These are phyloP conservation scores for Solanum pinnatisectum DNA, from an alignment of 257 asterid genomes.

Conservation along the genomic window DNA sequence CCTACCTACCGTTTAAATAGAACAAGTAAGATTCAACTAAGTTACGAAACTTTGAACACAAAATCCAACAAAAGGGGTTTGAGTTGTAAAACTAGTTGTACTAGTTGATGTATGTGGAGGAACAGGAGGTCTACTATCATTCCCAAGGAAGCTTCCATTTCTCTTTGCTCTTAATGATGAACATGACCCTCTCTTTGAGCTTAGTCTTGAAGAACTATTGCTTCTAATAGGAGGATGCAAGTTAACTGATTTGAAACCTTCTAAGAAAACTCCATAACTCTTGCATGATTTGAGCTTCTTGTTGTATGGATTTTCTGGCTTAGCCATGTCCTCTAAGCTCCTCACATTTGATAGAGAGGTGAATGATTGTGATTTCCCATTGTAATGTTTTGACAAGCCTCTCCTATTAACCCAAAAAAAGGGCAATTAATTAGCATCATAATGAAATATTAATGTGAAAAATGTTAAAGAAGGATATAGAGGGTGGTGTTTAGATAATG, in stretches of 20 bases:
- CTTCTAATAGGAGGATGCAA: not conserved
- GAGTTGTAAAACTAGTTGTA: conserved; percentile 24
- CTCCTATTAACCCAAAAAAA: conserved; percentile 21
- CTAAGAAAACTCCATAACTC: conserved; percentile 27
- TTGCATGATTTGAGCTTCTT: conserved; percentile 54
- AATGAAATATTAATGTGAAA: not conserved
- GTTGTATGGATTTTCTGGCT: conserved; percentile 41
- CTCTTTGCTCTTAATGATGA: conserved; percentile 18
- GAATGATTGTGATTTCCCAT: conserved; percentile 67
- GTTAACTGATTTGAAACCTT: conserved; percentile 1
- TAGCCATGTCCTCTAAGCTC: conserved; percentile 51
- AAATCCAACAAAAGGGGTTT: not conserved
- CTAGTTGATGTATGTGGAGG: conserved; percentile 25
- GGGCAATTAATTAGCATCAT: not conserved
- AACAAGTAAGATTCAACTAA: not conserved
- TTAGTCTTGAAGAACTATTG: conserved; percentile 16
- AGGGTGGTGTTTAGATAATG: not conserved
- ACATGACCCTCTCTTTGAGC: conserved; percentile 8
- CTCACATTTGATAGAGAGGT: conserved; percentile 36
- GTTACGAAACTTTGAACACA: not conserved
- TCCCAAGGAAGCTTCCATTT: conserved; percentile 19
- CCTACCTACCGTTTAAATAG: not conserved
- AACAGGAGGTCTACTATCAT: conserved; percentile 16
- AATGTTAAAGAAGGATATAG: not conserved
- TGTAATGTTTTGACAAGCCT: conserved; percentile 64